Percentiles rank a stretch among this genome's conserved stretches.
These are phyloP conservation scores for Fusarium setosum DNA, from an alignment of 2,329 filamentous ascomycete genomes.

Conservation along the genomic window DNA sequence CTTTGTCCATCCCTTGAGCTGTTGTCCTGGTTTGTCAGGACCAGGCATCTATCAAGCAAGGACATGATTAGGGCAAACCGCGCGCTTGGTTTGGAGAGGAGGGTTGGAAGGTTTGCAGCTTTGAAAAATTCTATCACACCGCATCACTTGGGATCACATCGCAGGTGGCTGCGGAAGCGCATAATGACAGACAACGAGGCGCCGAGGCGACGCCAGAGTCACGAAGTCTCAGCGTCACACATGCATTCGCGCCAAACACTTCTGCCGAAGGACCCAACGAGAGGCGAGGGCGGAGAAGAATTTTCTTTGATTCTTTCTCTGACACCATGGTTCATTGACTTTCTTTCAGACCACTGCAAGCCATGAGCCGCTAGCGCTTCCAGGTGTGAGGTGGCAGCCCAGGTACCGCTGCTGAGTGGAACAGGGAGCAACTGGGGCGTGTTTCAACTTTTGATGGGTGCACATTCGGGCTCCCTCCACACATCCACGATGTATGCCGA, in stretches of 20 bases:
- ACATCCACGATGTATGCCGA: slow-evolving; percentile 28
- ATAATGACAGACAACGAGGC: slow-evolving; percentile 6
- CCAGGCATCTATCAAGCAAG: too few relatives aligned
- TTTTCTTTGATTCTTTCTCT: slow-evolving; percentile 19
- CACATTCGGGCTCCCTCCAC: slow-evolving; percentile 28
- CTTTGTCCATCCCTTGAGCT: slow-evolving; percentile 10
- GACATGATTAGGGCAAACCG: not conserved
- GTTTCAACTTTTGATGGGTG: slow-evolving; percentile 33
- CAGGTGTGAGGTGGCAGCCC: slow-evolving; percentile 29
- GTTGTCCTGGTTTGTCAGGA: slow-evolving; percentile 16
- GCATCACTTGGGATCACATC: slow-evolving; percentile 22
- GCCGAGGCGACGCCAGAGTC: slow-evolving; percentile 14
- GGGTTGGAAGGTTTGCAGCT: slow-evolving; percentile 6
- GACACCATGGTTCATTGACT: slow-evolving; percentile 14
- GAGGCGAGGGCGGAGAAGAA: slow-evolving; percentile 27
- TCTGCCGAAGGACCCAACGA: slow-evolving; percentile 20
- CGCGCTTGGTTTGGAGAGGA: slow-evolving; percentile 16
- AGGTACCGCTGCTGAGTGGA: slow-evolving; percentile 20
- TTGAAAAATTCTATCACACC: slow-evolving; percentile 23
- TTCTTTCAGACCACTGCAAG: slow-evolving; percentile 27
- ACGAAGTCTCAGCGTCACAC: slow-evolving; percentile 27
- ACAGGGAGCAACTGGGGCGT: slow-evolving; percentile 28
- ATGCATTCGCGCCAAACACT: slow-evolving; percentile 34
- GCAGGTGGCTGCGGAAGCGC: slow-evolving; percentile 5
- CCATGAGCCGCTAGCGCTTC: slow-evolving; percentile 24